phyloP scores from a whole-genome alignment of 2,329 filamentous ascomycete genomes.

The Colletotrichum agaves region DNA sequence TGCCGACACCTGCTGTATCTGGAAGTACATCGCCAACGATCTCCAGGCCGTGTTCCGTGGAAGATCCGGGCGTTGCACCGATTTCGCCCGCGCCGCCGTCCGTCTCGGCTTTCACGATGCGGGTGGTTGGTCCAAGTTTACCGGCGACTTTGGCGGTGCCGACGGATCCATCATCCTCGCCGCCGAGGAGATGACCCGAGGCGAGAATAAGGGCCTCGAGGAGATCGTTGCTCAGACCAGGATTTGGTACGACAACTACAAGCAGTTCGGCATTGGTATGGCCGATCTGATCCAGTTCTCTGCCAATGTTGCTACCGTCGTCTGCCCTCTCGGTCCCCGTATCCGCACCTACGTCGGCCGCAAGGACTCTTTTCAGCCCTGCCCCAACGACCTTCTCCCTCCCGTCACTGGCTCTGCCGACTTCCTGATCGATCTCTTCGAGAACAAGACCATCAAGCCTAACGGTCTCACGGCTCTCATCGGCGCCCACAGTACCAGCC shows the following conservation, averaged over 20 bases:
- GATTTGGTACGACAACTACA: conserved; percentile 53
- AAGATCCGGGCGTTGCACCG: conserved; percentile 52
- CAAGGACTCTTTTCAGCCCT: conserved; percentile 52
- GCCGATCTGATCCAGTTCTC: conserved; percentile 67
- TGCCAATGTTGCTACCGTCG: conserved; percentile 59
- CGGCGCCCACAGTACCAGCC: conserved; percentile 63
- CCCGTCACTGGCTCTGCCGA: conserved; percentile 53
- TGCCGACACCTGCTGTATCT: conserved; percentile 56
- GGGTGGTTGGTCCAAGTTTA: conserved; percentile 53
- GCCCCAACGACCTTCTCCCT: conserved; percentile 56
- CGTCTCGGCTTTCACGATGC: conserved; percentile 61
- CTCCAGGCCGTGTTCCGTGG: conserved; percentile 50
- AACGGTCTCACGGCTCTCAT: conserved; percentile 63
- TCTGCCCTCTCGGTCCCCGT: conserved; percentile 57
- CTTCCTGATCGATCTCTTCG: conserved; percentile 59
- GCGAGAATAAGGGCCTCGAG: conserved; percentile 59
- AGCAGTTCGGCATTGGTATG: conserved; percentile 52
- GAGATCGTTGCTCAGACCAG: conserved; percentile 53
- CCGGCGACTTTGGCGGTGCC: conserved; percentile 52
- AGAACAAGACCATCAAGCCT: conserved; percentile 62
- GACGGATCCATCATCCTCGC: conserved; percentile 57
- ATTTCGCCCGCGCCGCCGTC: conserved; percentile 55
- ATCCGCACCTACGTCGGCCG: conserved; percentile 63
- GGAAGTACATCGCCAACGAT: conserved; percentile 54
- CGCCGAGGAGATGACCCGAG: conserved; percentile 48